A percentile compares a stretch with the other conserved stretches of the same genome.
These are phyloP conservation scores for Exophiala aquamarina DNA, from an alignment of 2,329 filamentous ascomycete genomes.

Conservation along the genomic window DNA sequence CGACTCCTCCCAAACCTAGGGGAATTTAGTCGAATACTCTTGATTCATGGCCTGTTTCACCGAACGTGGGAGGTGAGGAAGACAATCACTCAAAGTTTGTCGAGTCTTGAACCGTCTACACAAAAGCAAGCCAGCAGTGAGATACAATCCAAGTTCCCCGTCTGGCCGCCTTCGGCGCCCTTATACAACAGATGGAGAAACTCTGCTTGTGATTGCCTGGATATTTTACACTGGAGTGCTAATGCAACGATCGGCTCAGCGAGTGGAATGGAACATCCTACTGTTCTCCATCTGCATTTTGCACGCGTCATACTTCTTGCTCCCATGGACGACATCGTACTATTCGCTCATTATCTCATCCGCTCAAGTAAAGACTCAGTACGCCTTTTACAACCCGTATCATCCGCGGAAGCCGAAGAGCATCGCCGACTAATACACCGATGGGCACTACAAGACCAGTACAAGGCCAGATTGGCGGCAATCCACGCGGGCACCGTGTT, in stretches of 20 bases:
- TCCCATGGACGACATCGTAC: slow-evolving; percentile 47
- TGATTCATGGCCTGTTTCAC: slow-evolving; percentile 52
- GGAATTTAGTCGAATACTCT: slow-evolving; percentile 50
- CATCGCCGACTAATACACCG: slow-evolving; percentile 39
- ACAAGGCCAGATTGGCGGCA: slow-evolving; percentile 55
- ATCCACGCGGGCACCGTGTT: slow-evolving; percentile 54
- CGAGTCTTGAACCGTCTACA: slow-evolving; percentile 44
- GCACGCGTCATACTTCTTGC: slow-evolving; percentile 53
- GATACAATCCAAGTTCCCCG: slow-evolving; percentile 32
- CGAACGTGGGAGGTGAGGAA: slow-evolving; percentile 49
- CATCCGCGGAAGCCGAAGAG: slow-evolving; percentile 33
- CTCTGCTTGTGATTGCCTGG: slow-evolving; percentile 46
- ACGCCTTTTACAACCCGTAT: slow-evolving; percentile 29
- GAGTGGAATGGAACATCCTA: slow-evolving; percentile 54
- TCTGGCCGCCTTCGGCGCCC: slow-evolving; percentile 48
- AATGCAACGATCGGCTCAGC: slow-evolving; percentile 51
- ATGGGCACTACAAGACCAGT: slow-evolving; percentile 53
- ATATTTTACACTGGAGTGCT: slow-evolving; percentile 60
- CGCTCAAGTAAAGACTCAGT: slow-evolving; percentile 18
- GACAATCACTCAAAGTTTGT: slow-evolving; percentile 44
- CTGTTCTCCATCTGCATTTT: slow-evolving; percentile 55
- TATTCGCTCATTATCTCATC: slow-evolving; percentile 40
- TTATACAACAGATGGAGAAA: slow-evolving; percentile 47
- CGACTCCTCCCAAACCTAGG: slow-evolving; percentile 43
- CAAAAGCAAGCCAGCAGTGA: slow-evolving; percentile 38